Evolutionary conservation across 257 asterid species (phyloP).

Genomic region (Solanum chmielewskii): DNA sequence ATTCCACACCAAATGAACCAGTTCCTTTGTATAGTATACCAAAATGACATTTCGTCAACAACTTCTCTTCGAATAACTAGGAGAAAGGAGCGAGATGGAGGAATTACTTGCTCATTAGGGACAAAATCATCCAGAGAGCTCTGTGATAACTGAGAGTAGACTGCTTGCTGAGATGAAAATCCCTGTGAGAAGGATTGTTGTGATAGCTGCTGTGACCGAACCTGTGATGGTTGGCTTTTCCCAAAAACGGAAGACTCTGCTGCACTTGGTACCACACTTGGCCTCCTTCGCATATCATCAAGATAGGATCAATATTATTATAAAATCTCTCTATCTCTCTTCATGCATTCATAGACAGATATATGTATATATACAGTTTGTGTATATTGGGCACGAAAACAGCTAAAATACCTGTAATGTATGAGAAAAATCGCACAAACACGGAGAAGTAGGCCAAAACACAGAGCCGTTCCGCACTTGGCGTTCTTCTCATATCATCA

Average conservation of each 20-base stretch:
- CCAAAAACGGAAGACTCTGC: constrained; percentile 47
- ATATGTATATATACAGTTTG: background rate
- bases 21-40: background rate
- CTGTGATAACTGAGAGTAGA: constrained; percentile 81
- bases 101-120: constrained; percentile 45
- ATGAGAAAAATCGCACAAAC: background rate
- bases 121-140: constrained; percentile 62
- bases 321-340: background rate
- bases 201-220: constrained; percentile 44
- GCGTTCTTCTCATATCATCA: background rate
- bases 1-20: background rate
- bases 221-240: constrained; percentile 42
- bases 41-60: background rate
- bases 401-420: background rate
- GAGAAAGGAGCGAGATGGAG: background rate
- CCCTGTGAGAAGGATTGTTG: constrained; percentile 80
- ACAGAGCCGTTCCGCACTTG: background rate
- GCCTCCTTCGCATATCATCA: constrained; percentile 36
- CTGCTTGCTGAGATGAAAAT: constrained; percentile 72
- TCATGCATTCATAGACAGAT: background rate
- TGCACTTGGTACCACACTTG: constrained; percentile 31
- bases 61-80: background rate
- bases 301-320: background rate
- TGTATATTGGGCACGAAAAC: background rate
- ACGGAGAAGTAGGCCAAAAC: background rate